phyloP scores from a whole-genome alignment of 2,329 filamentous ascomycete species.

The Juglanconis oblonga region DNA sequence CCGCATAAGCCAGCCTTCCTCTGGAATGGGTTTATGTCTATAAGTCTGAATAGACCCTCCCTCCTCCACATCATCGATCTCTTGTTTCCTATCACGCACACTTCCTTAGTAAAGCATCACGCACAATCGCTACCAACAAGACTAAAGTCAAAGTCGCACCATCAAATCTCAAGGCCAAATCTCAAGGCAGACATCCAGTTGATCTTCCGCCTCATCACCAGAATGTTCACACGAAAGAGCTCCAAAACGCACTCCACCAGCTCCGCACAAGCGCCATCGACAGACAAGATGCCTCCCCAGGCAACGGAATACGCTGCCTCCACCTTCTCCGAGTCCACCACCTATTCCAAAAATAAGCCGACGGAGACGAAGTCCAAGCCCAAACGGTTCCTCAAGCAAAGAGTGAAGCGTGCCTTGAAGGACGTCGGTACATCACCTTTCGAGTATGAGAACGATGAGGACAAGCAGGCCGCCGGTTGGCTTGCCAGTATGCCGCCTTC shows the following conservation, averaged over 20 bases:
- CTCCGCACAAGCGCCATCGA: neutral
- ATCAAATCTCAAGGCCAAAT: neutral
- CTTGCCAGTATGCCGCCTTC: slow-evolving; percentile 8
- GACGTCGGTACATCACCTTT: slow-evolving; percentile 18
- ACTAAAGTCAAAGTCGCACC: neutral
- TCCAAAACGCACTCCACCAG: neutral
- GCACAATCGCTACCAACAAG: neutral
- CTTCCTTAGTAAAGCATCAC: neutral
- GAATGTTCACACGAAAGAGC: neutral
- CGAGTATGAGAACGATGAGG: slow-evolving; percentile 11
- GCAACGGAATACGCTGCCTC: slow-evolving; percentile 30
- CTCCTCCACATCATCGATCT: neutral
- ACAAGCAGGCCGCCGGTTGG: slow-evolving; percentile 4
- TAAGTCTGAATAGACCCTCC: slow-evolving; percentile 4
- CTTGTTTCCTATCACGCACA: slow-evolving; percentile 1
- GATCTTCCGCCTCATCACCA: neutral
- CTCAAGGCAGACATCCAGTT: neutral
- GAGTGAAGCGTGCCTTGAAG: slow-evolving; percentile 16
- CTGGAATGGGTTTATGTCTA: neutral
- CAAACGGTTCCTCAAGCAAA: slow-evolving; percentile 13
- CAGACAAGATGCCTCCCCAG: slow-evolving; percentile 19
- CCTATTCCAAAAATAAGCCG: slow-evolving; percentile 30
- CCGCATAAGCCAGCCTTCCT: no score
- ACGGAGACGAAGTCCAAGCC: slow-evolving; percentile 3
- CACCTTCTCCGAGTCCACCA: slow-evolving; percentile 29